phyloP scores from a whole-genome alignment of 2,329 filamentous ascomycete species.

The Sphaceloma murrayae region DNA sequence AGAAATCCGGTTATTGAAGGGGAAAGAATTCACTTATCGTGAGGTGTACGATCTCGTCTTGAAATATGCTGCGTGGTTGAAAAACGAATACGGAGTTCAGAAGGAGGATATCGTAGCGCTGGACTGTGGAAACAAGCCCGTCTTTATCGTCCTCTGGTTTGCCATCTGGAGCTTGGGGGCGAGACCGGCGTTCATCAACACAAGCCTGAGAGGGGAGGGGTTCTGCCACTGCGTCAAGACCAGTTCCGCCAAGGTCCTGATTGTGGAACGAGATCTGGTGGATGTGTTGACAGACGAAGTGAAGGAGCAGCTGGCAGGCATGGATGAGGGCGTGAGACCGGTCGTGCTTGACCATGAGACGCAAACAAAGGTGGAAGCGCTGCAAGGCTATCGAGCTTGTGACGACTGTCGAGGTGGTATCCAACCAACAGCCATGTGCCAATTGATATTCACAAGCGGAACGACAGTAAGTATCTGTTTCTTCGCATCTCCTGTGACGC shows the following conservation, averaged over 20 bases:
- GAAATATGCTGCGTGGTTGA: conserved; percentile 67
- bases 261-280: conserved; percentile 57
- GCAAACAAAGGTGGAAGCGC: conserved; percentile 43
- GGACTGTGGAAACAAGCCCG: conserved; percentile 71
- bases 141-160: conserved; percentile 64
- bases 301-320: conserved; percentile 34
- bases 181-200: conserved; percentile 78
- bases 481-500: not conserved
- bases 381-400: conserved; percentile 25
- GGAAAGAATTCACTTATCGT: conserved; percentile 58
- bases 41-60: conserved; percentile 62
- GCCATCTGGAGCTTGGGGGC: conserved; percentile 77
- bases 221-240: conserved; percentile 64
- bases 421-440: conserved; percentile 45
- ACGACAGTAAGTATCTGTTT: conserved; percentile 52
- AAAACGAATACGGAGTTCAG: conserved; percentile 52
- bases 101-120: conserved; percentile 69
- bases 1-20: conserved; percentile 20
- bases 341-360: conserved; percentile 59
- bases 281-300: conserved; percentile 48
- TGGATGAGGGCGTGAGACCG: conserved; percentile 43
- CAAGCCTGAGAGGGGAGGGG: conserved; percentile 63
- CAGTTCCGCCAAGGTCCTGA: conserved; percentile 55
- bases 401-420: conserved; percentile 26
- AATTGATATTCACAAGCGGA: conserved; percentile 76